Base-by-base conservation (phyloP, 345 rosid species). In the Arabis hirsuta region DNA sequence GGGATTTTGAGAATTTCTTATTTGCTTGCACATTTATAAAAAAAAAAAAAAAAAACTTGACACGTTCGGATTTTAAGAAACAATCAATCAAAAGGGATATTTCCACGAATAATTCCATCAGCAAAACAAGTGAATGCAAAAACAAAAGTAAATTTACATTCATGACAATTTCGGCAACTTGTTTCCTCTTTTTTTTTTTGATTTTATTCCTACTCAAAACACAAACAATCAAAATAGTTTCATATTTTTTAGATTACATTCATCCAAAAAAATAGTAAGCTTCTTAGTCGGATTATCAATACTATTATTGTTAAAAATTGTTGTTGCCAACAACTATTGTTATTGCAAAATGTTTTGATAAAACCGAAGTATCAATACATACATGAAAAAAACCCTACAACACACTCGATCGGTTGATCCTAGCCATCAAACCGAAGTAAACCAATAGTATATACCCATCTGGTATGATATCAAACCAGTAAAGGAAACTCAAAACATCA, bases 391-490 rank as follows among this genome's bases (percentile, higher is more conserved):
- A 20, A 56, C 44, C 22, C 2, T 27, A 44, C 1, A 27, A 60
- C 34, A 7, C 19, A 22, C 2, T 22, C 2, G 24, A 22, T 22
- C 24, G 24, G 24, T 22, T 59, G 48, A 61, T 61, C 36, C 2
- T 45, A 62, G 10, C 39, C 29, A 57, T 43, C 52, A 26, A 61
- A 61, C 39, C 38, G 13, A 41, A 61, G 7, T 42, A 27, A 26
- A 45, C 6, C 55, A 62, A 22, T 44, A 26, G 0, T n/a, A 39
- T 7, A 61, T 26, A 43, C 48, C 4, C 12, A 43, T 9, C 24
- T 14, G 20, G 9, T 22, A 41, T 60, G 36, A 60, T 46, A 64
- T 12, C 69, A 64, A 64, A 48, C 60, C 38, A 22, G 44, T 31
- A 19, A 66, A 52, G 39, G n/a, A 66, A 24, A 12, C 44, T 10